Base-by-base conservation (phyloP, 2,329 filamentous ascomycete species). In the Elsinoe perseae region DNA sequence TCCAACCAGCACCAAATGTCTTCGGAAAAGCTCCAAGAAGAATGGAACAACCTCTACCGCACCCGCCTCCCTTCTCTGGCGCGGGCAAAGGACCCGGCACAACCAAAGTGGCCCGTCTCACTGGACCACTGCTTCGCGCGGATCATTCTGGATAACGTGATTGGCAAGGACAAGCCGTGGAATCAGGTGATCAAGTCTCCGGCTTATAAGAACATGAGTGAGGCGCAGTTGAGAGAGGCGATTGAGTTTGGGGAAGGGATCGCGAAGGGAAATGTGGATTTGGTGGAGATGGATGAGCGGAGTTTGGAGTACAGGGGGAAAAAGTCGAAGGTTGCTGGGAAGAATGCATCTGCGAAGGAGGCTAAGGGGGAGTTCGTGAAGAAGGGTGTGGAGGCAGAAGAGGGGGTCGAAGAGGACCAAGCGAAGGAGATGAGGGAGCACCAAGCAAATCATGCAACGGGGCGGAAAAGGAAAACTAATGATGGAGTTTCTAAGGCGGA, bases 71-170 rank as follows among this genome's bases (percentile, higher is more conserved):
- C 53, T 4, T 46, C 40, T 16, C 28, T 56, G 20, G 53, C 53
- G 3, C 46, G 36, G 8, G 38, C 53, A 2, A 42, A 36, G 20
- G 38, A 55, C 27, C 56, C 63, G 18, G 62, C 63, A 3, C 70
- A 76, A 61, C 34, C 62, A 5, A 61, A 62, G 23, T 77, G 74
- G 74, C 73, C 74, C 1, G 70, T 77, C 3, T 61, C 67, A 34
- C 61, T 71, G 7, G 72, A 75, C 57, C 73, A 75, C 60, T 75
- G 72, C 62, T 75, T 75, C 59, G 73, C 70, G 3, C 70, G 73
- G 8, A 74, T 75, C 38, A 68, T 76, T 4, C 68, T 77, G 12
- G 75, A 77, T 57, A 69, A 70, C 56, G 66, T 65, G 0, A 61
- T 75, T 4, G 69, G 73, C 4, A 59, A 64, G 21, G 66, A 72